Conservation (phyloP, 2,329 filamentous ascomycete genomes). For the Xylaria sp. region DNA sequence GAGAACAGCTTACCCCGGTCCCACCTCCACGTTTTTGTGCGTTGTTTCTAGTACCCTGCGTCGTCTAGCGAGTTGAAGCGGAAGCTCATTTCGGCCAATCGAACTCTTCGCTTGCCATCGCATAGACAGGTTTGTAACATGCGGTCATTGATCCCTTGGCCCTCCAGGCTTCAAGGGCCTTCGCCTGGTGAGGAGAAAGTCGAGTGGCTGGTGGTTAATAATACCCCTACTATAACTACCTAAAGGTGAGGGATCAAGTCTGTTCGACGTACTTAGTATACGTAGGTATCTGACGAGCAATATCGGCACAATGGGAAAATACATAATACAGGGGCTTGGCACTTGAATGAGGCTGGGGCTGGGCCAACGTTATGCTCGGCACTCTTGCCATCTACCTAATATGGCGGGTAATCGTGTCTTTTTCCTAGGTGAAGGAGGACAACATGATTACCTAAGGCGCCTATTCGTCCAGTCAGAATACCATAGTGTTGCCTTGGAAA, state of each 20-base stretch:
- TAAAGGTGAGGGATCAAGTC: slow-evolving; percentile 19
- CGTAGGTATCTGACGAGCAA: slow-evolving; percentile 21
- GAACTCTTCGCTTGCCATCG: slow-evolving; percentile 15
- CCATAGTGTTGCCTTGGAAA: slow-evolving; percentile 13
- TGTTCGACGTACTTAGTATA: slow-evolving; percentile 11
- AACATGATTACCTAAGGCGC: slow-evolving; percentile 27
- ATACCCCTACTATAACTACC: slow-evolving; percentile 27
- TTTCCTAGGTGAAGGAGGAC: slow-evolving; percentile 23
- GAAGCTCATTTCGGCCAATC: slow-evolving; percentile 26
- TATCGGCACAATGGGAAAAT: slow-evolving; percentile 34
- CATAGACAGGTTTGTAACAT: slow-evolving; percentile 32
- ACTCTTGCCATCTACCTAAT: slow-evolving; percentile 33
- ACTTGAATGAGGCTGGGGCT: slow-evolving; percentile 34
- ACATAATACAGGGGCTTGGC: slow-evolving; percentile 24
- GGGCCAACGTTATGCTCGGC: slow-evolving; percentile 29
- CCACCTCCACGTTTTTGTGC: slow-evolving; percentile 42
- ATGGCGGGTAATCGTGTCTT: slow-evolving; percentile 24
- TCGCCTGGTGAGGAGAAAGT: slow-evolving; percentile 20
- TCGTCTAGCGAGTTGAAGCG: slow-evolving; percentile 27
- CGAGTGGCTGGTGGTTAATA: slow-evolving; percentile 37
- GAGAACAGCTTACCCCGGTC: slow-evolving; percentile 34
- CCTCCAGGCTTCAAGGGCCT: slow-evolving; percentile 18
- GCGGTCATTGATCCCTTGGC: slow-evolving; percentile 18
- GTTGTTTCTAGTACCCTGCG: slow-evolving; percentile 33
- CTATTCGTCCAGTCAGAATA: slow-evolving; percentile 34